phyloP scores from a whole-genome alignment of 768 basidiomycete genomes.

The Lepiota subincarnata region DNA sequence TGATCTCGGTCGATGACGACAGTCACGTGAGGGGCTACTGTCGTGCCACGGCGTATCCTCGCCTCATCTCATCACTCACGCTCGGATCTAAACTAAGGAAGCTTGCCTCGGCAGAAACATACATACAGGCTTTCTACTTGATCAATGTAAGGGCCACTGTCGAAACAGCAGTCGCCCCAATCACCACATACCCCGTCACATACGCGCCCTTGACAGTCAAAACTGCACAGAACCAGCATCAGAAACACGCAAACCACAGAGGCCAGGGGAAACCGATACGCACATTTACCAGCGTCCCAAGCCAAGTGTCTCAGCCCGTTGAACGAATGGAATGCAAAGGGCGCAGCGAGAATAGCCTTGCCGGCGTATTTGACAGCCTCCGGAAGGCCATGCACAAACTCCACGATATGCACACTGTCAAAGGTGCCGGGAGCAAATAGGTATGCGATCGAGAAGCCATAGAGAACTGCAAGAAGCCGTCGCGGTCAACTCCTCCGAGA shows the following conservation, averaged over 20 bases:
- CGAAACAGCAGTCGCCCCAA: conserved; percentile 73
- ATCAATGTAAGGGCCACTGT: conserved; percentile 55
- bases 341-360: conserved; percentile 77
- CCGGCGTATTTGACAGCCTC: conserved; percentile 70
- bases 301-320: conserved; percentile 88
- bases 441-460: conserved; percentile 84
- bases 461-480: conserved; percentile 56
- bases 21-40: not conserved
- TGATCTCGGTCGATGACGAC: conserved; percentile 6
- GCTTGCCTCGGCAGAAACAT: not conserved
- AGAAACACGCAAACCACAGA: conserved; percentile 2
- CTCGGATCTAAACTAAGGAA: not conserved
- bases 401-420: conserved; percentile 74
- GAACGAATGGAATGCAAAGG: conserved; percentile 87
- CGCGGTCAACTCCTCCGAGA: not conserved
- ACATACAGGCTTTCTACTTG: conserved; percentile 17
- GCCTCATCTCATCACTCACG: too few species aligned
- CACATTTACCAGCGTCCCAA: conserved; percentile 90
- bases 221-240: conserved; percentile 42
- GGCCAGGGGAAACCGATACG: conserved; percentile 29
- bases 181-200: conserved; percentile 74
- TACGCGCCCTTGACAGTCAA: conserved; percentile 79
- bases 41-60: too few species aligned
- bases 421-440: conserved; percentile 78
- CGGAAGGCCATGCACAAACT: conserved; percentile 66